Evolutionary conservation across 108 stramenopile species (phyloP), one percentile per base, ranked within the genome.

Genomic region (Nitzschia sp.): DNA sequence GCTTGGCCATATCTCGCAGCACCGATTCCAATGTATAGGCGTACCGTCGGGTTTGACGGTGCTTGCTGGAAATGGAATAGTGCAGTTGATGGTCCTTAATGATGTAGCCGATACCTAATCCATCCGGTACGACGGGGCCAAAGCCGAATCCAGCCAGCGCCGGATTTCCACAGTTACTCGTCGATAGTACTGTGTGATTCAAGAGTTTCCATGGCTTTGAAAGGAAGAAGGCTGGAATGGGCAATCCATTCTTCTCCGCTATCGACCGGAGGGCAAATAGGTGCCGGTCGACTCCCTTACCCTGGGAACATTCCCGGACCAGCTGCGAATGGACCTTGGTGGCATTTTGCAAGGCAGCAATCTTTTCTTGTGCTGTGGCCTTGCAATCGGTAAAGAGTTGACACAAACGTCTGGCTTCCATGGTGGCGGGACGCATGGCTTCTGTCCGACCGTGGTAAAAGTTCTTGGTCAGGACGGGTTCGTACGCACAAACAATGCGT

Each of bases 141-240:
- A 95, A 95, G 0, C 94, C 94, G 71, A 95, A 95, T 19, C 85
- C 67, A n/a, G 80, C 50, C 22, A 95, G 69, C 11, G 81, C 66
- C n/a, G 94, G 90, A 74, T 95, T 95, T 2, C 94, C 94, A 60
- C 94, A 95, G 53, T 95, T 95, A 41, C 84, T 85, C 2, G 94
- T 95, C 1, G 90, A 92, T 13, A 95, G 60, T 19, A 92, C 72
- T 0, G 91, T 95, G 69, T 95, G 89, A 57, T 92, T 90, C 69
- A 95, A 65, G 41, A 68, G 68, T 48, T 79, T 80, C 73, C 85
- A 95, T 33, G 84, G 78, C 22, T 64, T 53, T 1, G 86, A 89
- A 8, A 76, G 65, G 64, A 91, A 95, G 64, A 95, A 89, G 22
- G 73, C 79, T 4, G 93, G 93, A 13, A 80, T 68, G 11, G 79